Conservation (phyloP, 176 grass and related monocot species). For the Oryza glaberrima region DNA sequence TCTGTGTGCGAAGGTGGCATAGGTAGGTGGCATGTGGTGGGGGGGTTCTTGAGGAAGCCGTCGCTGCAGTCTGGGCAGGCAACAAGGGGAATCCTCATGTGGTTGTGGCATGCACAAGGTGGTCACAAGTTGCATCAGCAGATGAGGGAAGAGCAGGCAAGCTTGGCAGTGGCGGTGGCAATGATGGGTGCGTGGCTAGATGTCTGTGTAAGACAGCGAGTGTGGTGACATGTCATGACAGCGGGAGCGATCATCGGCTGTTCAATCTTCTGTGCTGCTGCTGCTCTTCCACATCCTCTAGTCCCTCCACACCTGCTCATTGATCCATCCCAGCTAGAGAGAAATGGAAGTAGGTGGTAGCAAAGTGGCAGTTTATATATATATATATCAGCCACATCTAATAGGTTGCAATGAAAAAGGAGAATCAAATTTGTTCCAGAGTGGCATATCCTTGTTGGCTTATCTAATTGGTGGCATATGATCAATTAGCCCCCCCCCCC, state of each 20-base stretch:
- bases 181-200: neutral
- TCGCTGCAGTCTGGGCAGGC: neutral
- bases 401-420: neutral
- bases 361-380: neutral
- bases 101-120: neutral
- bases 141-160: neutral
- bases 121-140: neutral
- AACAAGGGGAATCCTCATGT: neutral
- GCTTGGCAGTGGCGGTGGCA: neutral
- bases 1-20: neutral
- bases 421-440: neutral
- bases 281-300: neutral
- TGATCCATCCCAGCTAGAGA: neutral
- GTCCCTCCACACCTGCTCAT: neutral
- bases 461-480: neutral
- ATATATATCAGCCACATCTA: neutral
- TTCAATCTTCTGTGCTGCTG: no score
- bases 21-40: neutral
- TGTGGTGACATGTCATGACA: no score
- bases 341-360: neutral
- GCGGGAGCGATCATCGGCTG: no score
- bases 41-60: neutral
- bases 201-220: neutral
- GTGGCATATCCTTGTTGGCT: neutral
- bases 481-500: neutral